Base-by-base conservation (phyloP, 1,284 basidiomycete species). In the Ceratobasidium sp. region DNA sequence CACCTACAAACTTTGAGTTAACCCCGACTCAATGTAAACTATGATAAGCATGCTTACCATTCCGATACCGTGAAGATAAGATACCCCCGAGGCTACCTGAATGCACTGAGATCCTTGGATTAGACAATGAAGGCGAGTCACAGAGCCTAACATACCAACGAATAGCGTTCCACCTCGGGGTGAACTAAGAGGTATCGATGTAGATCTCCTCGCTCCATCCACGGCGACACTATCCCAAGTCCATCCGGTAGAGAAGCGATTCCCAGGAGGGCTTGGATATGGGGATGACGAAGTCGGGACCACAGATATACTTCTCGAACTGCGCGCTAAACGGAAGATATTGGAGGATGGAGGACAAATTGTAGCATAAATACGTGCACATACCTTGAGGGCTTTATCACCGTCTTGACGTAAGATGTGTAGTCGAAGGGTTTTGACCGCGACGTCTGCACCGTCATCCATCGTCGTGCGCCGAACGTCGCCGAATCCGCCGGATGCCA, bases 271-370 rank as follows among this genome's bases (percentile, higher is more conserved):
- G 2, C 7, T 5, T 31, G 36, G 14, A 60, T 36, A 33, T 60
- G 33, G 15, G 57, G 57, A 17, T 60, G 57, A 1, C 41, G 29
- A 5, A 14, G 33, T 22, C 41, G 33, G 6, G 57, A 60, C 57
- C 57, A 60, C 5, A 60, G 19, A 24, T 60, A 60, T 5, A 60
- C 27, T 22, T 60, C 57, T 17, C 57, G 57, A 4, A 31, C 57
- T 14, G 57, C 57, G 41, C 31, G 57, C 57, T 56, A 11, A 5
- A n/a, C n/a, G n/a, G n/a, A n/a, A n/a, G n/a, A 11, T 41, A 41
- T 41, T 5, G 11, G 11, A 5, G 36, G 11, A 41, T 41, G 4
- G 36, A 5, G 36, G 11, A 41, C 36, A 41, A 41, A 41, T n/a
- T 41, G 36, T 41, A 41, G 36, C 36, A 41, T 5, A 41, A 41